These are phyloP conservation scores for Phytophthora constricta DNA, from an alignment of 352 stramenopile genomes.

Conservation along the genomic window DNA sequence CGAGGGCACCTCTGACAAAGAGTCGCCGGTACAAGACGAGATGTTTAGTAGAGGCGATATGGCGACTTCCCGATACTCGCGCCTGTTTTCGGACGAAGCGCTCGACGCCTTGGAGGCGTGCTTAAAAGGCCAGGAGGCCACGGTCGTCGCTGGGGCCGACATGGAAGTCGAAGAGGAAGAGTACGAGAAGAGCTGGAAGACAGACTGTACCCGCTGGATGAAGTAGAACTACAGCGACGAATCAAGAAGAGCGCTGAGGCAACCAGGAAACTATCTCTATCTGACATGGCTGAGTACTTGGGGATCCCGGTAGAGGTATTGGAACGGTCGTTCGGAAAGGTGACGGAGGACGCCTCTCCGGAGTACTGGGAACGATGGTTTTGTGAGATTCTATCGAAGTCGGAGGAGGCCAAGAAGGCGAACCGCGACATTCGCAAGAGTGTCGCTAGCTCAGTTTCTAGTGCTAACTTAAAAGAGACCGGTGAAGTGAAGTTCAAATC, in stretches of 20 bases:
- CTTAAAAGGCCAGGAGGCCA: neutral
- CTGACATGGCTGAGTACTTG: neutral
- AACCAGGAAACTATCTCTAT: neutral
- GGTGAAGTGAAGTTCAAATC: too few relatives aligned
- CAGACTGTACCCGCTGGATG: slow-evolving; percentile 1
- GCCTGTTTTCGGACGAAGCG: slow-evolving; percentile 1
- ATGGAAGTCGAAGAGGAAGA: neutral
- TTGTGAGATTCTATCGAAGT: neutral
- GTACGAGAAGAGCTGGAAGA: slow-evolving; percentile 11
- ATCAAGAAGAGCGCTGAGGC: neutral
- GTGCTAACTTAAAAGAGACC: neutral
- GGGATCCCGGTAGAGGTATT: neutral
- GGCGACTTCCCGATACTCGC: neutral
- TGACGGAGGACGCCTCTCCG: neutral
- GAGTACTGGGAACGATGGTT: slow-evolving; percentile 9
- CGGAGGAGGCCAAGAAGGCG: slow-evolving; percentile 1
- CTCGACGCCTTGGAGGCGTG: neutral
- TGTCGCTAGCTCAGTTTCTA: neutral
- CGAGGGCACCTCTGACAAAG: too few relatives aligned
- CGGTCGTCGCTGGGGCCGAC: neutral
- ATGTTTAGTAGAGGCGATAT: neutral
- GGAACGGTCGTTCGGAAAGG: neutral
- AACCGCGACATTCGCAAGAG: slow-evolving; percentile 1
- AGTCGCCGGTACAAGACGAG: too few relatives aligned
- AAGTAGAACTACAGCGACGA: neutral